phyloP scores from a whole-genome alignment of 495 filamentous ascomycete species.

The Penicillium samsonianum region DNA sequence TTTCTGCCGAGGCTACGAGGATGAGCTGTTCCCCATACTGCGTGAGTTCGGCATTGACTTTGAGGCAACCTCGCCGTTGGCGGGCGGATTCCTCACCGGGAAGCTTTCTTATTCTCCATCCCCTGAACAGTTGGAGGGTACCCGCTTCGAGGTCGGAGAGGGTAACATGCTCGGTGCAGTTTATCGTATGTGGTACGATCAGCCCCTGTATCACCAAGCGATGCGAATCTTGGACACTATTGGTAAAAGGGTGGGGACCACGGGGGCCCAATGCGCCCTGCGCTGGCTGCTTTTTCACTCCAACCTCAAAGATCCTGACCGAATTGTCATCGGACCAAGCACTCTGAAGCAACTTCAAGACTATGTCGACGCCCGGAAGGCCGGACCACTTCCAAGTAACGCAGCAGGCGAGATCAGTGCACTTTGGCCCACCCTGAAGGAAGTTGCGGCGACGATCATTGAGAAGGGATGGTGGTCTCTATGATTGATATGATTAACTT shows the following conservation, averaged over 20 bases:
- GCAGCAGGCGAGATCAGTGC: slow-evolving; percentile 1
- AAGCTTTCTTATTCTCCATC: slow-evolving; percentile 29
- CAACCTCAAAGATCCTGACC: slow-evolving; percentile 23
- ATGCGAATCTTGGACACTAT: slow-evolving; percentile 13
- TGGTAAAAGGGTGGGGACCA: slow-evolving; percentile 4
- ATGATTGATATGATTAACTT: background rate
- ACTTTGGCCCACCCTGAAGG: slow-evolving; percentile 8
- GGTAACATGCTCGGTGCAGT: slow-evolving; percentile 24
- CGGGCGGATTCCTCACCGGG: slow-evolving; percentile 52
- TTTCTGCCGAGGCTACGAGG: slow-evolving; percentile 43
- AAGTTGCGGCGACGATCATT: slow-evolving; percentile 5
- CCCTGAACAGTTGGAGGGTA: slow-evolving; percentile 19
- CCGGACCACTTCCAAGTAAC: slow-evolving; percentile 4
- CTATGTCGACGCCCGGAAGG: slow-evolving; percentile 14
- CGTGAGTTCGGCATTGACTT: slow-evolving; percentile 50
- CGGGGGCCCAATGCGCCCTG: slow-evolving; percentile 25
- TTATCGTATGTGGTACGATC: slow-evolving; percentile 26
- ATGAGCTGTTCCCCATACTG: slow-evolving; percentile 53
- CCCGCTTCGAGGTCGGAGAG: slow-evolving; percentile 28
- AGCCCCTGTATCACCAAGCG: slow-evolving; percentile 24
- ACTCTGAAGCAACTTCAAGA: slow-evolving; percentile 20
- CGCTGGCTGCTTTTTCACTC: slow-evolving; percentile 38
- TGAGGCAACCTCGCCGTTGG: slow-evolving; percentile 46
- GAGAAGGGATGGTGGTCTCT: slow-evolving; percentile 20
- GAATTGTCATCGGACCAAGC: slow-evolving; percentile 34